Percentiles rank a stretch among this genome's conserved stretches.
Evolutionary conservation across 768 basidiomycete genomes (phyloP).

Genomic region (Exidia glandulosa): DNA sequence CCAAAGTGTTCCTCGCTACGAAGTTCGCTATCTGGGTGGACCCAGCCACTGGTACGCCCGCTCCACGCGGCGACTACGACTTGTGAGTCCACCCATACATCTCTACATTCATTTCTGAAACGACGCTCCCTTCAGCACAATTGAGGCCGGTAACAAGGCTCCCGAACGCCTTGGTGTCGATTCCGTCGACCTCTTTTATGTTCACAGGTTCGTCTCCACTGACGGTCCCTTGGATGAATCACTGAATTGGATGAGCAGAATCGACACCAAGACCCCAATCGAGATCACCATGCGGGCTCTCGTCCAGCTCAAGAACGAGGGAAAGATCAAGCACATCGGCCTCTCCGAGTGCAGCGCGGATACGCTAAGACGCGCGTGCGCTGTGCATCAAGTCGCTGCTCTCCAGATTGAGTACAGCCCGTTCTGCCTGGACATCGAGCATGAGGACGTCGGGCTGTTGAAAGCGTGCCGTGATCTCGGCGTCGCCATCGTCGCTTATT

Average conservation of each 20-base stretch:
- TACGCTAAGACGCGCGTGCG: conserved; percentile 7
- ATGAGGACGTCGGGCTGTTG: conserved; percentile 14
- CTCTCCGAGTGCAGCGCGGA: conserved; percentile 9
- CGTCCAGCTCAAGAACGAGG: conserved; percentile 35
- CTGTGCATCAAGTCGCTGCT: conserved; percentile 8
- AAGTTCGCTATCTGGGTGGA: too few relatives aligned
- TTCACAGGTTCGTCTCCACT: too few relatives aligned
- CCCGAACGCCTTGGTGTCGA: too few relatives aligned
- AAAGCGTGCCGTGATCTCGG: too few relatives aligned
- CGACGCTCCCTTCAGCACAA: too few relatives aligned
- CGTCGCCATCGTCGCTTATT: conserved; percentile 23
- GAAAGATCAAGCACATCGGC: conserved; percentile 31
- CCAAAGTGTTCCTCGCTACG: conserved; percentile 54
- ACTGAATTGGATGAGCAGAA: conserved; percentile 14
- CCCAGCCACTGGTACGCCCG: too few relatives aligned
- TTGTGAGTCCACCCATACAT: too few relatives aligned
- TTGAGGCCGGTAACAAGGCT: too few relatives aligned
- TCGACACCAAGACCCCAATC: conserved; percentile 12
- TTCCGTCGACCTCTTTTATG: too few relatives aligned
- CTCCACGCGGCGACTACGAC: too few relatives aligned
- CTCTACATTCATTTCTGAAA: too few relatives aligned
- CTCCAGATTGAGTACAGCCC: too few relatives aligned
- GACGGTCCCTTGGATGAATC: conserved; percentile 35
- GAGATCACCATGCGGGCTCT: conserved; percentile 10
- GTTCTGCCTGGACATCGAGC: conserved; percentile 11